Evolutionary conservation across 345 rosid genomes (phyloP).

Genomic region (Eucalyptus cloeziana): DNA sequence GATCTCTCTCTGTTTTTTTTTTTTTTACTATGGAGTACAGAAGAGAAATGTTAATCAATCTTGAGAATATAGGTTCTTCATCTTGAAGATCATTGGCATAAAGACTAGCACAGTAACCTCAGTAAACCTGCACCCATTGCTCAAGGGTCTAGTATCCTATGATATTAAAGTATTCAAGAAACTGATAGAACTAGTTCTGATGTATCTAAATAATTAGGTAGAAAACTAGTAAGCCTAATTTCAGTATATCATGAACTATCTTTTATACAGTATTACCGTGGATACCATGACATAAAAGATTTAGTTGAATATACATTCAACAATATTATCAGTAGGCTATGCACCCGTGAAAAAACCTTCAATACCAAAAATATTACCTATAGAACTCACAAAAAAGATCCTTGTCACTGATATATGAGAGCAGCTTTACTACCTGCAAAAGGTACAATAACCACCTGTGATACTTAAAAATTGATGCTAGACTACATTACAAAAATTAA

Average conservation of each 20-base stretch:
- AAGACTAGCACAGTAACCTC: neutral
- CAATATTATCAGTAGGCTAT: neutral
- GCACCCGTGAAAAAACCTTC: neutral
- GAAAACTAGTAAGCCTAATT: neutral
- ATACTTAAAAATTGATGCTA: neutral
- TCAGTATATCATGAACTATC: neutral
- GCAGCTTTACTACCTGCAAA: constrained; percentile 76
- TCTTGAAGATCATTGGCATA: neutral
- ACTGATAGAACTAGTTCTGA: neutral
- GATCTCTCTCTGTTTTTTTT: no score
- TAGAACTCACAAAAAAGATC: constrained; percentile 78
- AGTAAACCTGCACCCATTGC: neutral
- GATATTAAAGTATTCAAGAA: neutral
- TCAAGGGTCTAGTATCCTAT: neutral
- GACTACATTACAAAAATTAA: neutral
- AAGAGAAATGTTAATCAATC: neutral
- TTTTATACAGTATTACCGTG: neutral
- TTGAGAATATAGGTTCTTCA: neutral
- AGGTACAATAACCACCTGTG: neutral
- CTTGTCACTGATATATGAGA: constrained; percentile 67
- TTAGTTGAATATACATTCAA: neutral
- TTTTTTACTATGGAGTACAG: neutral
- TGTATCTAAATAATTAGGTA: neutral
- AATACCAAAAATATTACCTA: constrained; percentile 15
- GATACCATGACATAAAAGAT: neutral